A percentile compares a stretch with the other conserved stretches of the same genome.
phyloP scores from a whole-genome alignment of 805 yeast genomes.

The Barnettozyma populi region DNA sequence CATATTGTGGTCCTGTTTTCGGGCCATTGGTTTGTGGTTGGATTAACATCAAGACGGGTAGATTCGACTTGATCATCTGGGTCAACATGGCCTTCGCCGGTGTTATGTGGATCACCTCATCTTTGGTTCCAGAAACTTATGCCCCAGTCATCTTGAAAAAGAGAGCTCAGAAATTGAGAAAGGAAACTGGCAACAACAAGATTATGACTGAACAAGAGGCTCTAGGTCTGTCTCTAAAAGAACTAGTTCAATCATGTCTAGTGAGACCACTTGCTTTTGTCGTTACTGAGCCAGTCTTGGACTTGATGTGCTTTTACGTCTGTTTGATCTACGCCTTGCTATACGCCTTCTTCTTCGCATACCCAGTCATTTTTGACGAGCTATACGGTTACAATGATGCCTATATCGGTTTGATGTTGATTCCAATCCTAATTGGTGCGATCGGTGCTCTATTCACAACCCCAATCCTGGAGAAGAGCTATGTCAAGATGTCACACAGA shows the following conservation, averaged over 20 bases:
- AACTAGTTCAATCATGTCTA: conserved; percentile 67
- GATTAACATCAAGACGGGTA: conserved; percentile 63
- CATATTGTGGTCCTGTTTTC: conserved; percentile 87
- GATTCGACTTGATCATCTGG: conserved; percentile 76
- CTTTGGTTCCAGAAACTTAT: conserved; percentile 82
- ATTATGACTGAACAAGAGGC: conserved; percentile 95
- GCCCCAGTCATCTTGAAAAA: conserved; percentile 73
- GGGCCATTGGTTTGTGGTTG: conserved; percentile 90
- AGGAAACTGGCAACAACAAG: conserved; percentile 74
- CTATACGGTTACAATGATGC: conserved; percentile 76
- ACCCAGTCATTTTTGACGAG: conserved; percentile 80
- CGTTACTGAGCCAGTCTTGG: conserved; percentile 79
- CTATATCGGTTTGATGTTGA: conserved; percentile 77
- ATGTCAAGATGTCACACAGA: conserved; percentile 43
- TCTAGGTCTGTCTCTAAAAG: conserved; percentile 60
- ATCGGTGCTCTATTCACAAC: conserved; percentile 67
- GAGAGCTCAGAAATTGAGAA: conserved; percentile 62
- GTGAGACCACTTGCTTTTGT: conserved; percentile 76
- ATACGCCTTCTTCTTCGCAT: conserved; percentile 92
- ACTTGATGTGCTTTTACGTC: conserved; percentile 77
- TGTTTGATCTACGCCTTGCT: conserved; percentile 85
- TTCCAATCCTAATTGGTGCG: conserved; percentile 90
- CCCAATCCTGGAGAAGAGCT: conserved; percentile 61
- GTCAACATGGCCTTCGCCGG: conserved; percentile 92
- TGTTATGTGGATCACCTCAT: conserved; percentile 62